phyloP scores from a whole-genome alignment of 202 grass and related monocot species.

The Setaria viridis region DNA sequence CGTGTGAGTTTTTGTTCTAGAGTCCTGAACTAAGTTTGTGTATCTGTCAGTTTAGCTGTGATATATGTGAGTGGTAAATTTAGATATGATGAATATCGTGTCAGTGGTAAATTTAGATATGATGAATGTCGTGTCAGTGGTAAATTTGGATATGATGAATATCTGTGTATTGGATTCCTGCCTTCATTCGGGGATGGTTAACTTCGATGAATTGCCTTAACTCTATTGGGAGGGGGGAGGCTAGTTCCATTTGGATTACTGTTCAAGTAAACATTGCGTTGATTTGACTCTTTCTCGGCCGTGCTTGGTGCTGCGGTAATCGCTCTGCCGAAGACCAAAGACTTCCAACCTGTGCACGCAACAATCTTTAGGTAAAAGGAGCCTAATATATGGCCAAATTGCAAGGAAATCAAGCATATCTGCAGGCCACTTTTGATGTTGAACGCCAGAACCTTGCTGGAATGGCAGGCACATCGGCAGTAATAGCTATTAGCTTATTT shows the following conservation, averaged over 20 bases:
- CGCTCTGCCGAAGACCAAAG: background rate
- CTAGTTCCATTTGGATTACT: background rate
- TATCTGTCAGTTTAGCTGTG: background rate
- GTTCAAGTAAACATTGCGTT: background rate
- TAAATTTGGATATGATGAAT: background rate
- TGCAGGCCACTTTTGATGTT: too few species aligned
- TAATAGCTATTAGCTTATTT: too few species aligned
- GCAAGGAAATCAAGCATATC: too few species aligned
- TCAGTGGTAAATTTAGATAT: background rate
- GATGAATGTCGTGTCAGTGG: background rate
- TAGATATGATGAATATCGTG: background rate
- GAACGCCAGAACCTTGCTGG: too few species aligned
- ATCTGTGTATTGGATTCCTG: background rate
- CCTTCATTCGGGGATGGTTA: background rate
- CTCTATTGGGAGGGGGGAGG: background rate
- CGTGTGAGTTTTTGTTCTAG: background rate
- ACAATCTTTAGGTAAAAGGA: too few species aligned
- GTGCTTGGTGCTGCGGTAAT: background rate
- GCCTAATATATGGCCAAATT: too few species aligned
- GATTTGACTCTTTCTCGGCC: background rate
- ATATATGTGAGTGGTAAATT: constrained; percentile 5
- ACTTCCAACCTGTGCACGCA: background rate
- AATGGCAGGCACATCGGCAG: too few species aligned
- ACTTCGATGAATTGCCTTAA: background rate
- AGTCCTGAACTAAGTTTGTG: background rate